A percentile compares a stretch with the other conserved stretches of the same genome.
These are phyloP conservation scores for Astrothelium subdiscretum DNA, from an alignment of 495 filamentous ascomycete genomes.

Conservation along the genomic window DNA sequence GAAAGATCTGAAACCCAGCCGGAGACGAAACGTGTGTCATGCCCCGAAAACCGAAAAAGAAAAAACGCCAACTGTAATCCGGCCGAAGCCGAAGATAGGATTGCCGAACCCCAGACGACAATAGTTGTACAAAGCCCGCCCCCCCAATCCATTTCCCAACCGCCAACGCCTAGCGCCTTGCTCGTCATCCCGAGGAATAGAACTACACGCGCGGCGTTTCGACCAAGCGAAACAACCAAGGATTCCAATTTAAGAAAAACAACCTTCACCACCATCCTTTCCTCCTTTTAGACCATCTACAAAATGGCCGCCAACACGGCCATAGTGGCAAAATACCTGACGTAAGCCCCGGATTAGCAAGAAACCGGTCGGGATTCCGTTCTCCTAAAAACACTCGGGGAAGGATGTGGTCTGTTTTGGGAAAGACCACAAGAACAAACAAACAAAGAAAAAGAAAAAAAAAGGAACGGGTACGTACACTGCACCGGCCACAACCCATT, in stretches of 20 bases:
- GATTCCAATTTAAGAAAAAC: neutral
- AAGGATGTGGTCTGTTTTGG: no score
- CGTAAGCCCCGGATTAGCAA: neutral
- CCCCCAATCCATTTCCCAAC: neutral
- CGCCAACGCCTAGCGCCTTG: neutral
- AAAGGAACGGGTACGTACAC: conserved; percentile 13
- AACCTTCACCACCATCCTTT: conserved; percentile 1
- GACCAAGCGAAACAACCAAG: neutral
- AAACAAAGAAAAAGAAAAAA: neutral
- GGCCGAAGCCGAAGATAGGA: neutral
- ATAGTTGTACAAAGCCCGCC: neutral
- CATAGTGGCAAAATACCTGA: neutral
- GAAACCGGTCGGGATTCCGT: no score
- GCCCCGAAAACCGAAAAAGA: neutral
- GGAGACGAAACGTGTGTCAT: neutral
- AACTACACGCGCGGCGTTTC: neutral
- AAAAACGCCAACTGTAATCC: neutral
- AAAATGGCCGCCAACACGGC: neutral
- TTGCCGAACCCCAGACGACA: neutral
- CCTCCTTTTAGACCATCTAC: neutral
- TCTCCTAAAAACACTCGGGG: no score
- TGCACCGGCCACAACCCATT: conserved; percentile 13
- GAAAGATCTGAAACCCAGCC: neutral
- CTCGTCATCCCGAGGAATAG: neutral
- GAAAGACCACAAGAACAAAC: no score